Percentiles rank a stretch among this genome's conserved stretches.
phyloP scores from a whole-genome alignment of 1,139 yeast genomes.

The Diutina siamensis region DNA sequence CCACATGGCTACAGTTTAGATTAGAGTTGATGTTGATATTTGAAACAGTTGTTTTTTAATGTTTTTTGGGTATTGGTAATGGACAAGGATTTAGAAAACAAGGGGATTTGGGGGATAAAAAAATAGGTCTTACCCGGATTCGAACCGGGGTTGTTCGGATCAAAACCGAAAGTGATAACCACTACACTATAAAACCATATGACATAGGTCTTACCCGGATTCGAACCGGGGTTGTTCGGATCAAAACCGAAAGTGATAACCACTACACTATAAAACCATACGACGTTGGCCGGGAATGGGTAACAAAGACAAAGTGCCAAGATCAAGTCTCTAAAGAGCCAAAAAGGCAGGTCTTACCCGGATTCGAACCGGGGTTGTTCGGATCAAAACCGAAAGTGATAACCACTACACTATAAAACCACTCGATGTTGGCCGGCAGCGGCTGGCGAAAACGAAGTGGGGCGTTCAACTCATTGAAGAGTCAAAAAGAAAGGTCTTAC shows the following conservation, averaged over 20 bases:
- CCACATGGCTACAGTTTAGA: background rate
- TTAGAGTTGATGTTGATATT: conserved; percentile 2
- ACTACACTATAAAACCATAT: conserved; percentile 32
- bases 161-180: conserved; percentile 41
- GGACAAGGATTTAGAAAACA: no score
- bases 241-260: conserved; percentile 41
- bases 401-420: conserved; percentile 39
- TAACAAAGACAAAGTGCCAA: no score
- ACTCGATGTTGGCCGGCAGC: no score
- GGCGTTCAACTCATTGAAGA: no score
- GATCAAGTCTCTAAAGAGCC: no score
- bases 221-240: conserved; percentile 93
- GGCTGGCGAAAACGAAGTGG: no score
- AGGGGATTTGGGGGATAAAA: no score
- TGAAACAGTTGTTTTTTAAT: background rate
- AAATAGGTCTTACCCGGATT: no score
- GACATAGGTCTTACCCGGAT: conserved; percentile 76
- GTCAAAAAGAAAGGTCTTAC: conserved; percentile 72
- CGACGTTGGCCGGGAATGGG: no score
- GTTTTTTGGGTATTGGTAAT: no score
- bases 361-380: conserved; percentile 92
- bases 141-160: conserved; percentile 91
- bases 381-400: conserved; percentile 50
- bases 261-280: conserved; percentile 36
- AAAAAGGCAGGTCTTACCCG: conserved; percentile 71